Percentiles rank a stretch among this genome's conserved stretches.
Conservation (phyloP, 192 early-diverging fungal genomes). For the Backusella mclennaniae region DNA sequence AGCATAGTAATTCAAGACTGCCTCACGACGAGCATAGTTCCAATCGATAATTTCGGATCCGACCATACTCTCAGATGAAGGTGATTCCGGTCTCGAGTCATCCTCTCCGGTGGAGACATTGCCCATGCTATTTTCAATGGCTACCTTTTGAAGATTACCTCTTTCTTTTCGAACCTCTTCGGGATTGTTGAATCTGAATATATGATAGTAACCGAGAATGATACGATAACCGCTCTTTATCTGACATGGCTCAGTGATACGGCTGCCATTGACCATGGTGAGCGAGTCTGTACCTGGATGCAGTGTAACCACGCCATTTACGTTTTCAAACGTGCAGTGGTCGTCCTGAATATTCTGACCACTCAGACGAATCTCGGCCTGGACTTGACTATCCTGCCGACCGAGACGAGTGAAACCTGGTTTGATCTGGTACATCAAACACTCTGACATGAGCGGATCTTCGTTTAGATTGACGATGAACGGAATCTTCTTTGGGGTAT, state of each 20-base stretch:
- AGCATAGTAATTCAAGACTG: conserved; percentile 49
- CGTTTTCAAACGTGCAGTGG: conserved; percentile 68
- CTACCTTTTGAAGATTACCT: conserved; percentile 34
- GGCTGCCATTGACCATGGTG: conserved; percentile 77
- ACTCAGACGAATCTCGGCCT: conserved; percentile 45
- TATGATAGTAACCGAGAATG: conserved; percentile 76
- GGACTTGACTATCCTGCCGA: conserved; percentile 22
- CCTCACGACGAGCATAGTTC: conserved; percentile 75
- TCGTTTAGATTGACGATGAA: conserved; percentile 79
- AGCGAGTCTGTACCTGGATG: conserved; percentile 53
- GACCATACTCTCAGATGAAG: conserved; percentile 35
- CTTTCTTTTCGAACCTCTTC: conserved; percentile 72
- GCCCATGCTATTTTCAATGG: conserved; percentile 21
- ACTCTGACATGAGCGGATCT: conserved; percentile 75
- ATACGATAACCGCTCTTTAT: conserved; percentile 73
- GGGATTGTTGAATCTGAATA: conserved; percentile 83
- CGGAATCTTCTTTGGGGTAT: conserved; percentile 63
- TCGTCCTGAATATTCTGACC: conserved; percentile 46
- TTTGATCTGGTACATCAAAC: conserved; percentile 71
- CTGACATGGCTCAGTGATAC: conserved; percentile 49
- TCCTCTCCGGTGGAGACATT: conserved; percentile 27
- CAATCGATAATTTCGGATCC: conserved; percentile 65
- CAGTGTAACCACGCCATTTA: conserved; percentile 55
- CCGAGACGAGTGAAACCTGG: conserved; percentile 64
- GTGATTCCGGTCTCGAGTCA: conserved; percentile 30